phyloP scores from a whole-genome alignment of 2,329 filamentous ascomycete genomes.

The Dendrostoma leiphaemia region DNA sequence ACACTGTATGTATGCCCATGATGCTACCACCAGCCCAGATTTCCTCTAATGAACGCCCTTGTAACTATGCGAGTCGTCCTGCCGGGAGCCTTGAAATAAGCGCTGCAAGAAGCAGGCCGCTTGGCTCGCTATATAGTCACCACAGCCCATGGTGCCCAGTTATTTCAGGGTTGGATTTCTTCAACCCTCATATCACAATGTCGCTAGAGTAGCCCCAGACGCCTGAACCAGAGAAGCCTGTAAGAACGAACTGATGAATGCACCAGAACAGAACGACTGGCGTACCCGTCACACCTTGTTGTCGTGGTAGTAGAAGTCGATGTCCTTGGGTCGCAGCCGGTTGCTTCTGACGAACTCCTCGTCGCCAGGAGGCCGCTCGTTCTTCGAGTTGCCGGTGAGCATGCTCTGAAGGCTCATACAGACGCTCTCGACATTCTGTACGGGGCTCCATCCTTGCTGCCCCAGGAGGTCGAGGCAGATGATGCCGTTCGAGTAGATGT shows the following conservation, averaged over 20 bases:
- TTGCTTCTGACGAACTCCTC: slow-evolving; percentile 85
- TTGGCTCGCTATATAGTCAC: too few species aligned
- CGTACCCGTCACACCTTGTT: slow-evolving; percentile 59
- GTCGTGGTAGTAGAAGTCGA: slow-evolving; percentile 93
- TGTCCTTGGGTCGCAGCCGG: slow-evolving; percentile 76
- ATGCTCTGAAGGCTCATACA: slow-evolving; percentile 98
- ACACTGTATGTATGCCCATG: neutral
- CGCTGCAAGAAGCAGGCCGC: neutral
- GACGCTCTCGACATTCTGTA: slow-evolving; percentile 94
- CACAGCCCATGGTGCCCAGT: too few species aligned
- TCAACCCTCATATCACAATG: neutral
- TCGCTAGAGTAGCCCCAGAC: slow-evolving; percentile 4
- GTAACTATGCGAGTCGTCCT: neutral
- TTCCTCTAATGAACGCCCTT: neutral
- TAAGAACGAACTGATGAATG: neutral
- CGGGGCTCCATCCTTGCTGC: slow-evolving; percentile 86
- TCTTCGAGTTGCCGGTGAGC: slow-evolving; percentile 90
- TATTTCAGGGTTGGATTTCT: too few species aligned
- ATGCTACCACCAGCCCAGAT: neutral
- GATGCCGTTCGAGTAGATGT: slow-evolving; percentile 98
- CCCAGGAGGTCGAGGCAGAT: slow-evolving; percentile 95
- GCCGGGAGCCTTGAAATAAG: neutral
- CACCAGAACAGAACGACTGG: neutral
- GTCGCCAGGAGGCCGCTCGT: slow-evolving; percentile 87
- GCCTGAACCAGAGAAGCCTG: neutral